Evolutionary conservation across 805 yeast species (phyloP).

Genomic region (Torulaspora maleeae): DNA sequence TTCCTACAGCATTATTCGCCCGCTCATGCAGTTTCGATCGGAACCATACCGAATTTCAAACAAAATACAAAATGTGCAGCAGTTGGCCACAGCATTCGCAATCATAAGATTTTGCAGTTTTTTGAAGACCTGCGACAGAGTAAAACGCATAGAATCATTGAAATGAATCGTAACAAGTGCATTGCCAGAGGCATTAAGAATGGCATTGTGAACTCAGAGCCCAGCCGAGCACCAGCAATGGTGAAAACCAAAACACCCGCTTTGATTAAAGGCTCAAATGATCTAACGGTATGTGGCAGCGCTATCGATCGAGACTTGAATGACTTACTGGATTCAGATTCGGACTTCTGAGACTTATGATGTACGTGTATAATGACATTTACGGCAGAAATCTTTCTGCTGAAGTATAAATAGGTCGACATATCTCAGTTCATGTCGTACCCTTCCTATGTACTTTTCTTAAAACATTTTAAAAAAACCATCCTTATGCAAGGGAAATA

Average conservation of each 20-base stretch:
- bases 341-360: slow-evolving; percentile 20
- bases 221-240: not conserved
- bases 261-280: no score
- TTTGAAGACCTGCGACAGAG: slow-evolving; percentile 16
- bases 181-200: slow-evolving; percentile 22
- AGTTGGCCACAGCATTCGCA: slow-evolving; percentile 22
- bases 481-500: slow-evolving; percentile 99
- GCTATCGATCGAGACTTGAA: slow-evolving; percentile 14
- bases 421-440: no score
- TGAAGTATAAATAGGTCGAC: no score
- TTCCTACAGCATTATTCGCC: slow-evolving; percentile 24
- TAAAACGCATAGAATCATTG: slow-evolving; percentile 20
- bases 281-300: no score
- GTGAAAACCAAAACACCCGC: not conserved
- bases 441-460: not conserved
- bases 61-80: slow-evolving; percentile 6
- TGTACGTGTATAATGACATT: slow-evolving; percentile 5
- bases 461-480: slow-evolving; percentile 30
- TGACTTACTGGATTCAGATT: slow-evolving; percentile 25
- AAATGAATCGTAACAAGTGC: slow-evolving; percentile 29
- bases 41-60: slow-evolving; percentile 23
- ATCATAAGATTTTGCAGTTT: slow-evolving; percentile 10
- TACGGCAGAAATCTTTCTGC: no score
- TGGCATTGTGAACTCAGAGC: slow-evolving; percentile 7
- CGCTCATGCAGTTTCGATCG: slow-evolving; percentile 22